Percentiles rank a stretch among this genome's conserved stretches.
These are phyloP conservation scores for Dendrobium nobile DNA, from an alignment of 106 monocot species.

Conservation along the genomic window DNA sequence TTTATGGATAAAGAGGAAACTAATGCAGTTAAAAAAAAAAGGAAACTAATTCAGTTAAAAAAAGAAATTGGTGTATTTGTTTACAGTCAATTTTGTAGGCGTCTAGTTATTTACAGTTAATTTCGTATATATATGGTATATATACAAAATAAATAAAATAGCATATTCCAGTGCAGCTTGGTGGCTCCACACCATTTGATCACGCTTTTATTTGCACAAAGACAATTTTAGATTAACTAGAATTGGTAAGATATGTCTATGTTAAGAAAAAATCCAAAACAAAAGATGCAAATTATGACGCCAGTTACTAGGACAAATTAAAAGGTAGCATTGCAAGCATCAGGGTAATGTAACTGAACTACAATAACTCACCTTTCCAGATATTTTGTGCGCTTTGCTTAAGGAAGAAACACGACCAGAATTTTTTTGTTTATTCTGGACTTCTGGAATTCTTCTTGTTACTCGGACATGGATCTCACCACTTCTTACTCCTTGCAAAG, in stretches of 20 bases:
- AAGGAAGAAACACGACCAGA: slow-evolving; percentile 15
- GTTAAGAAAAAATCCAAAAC: neutral
- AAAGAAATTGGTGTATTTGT: no score
- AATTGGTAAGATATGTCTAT: neutral
- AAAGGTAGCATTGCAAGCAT: neutral
- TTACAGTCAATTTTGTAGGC: no score
- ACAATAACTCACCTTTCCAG: slow-evolving; percentile 34
- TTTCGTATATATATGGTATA: no score
- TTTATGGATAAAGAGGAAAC: no score
- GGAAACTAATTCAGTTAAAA: no score
- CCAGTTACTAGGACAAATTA: neutral
- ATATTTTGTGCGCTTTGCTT: slow-evolving; percentile 36
- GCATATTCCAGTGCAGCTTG: no score
- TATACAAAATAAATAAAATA: no score
- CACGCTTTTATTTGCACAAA: no score
- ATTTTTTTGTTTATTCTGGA: slow-evolving; percentile 30
- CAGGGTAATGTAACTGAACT: neutral
- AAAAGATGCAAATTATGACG: neutral
- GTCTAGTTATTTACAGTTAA: no score
- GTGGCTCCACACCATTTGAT: no score
- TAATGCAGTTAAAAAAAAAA: no score
- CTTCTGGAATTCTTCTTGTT: slow-evolving; percentile 52
- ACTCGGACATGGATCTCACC: slow-evolving; percentile 90
- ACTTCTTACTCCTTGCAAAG: slow-evolving; percentile 73
- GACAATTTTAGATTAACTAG: no score